Percentiles rank a stretch among this genome's conserved stretches.
Evolutionary conservation across 169 alveolate species (phyloP).

Genomic region (Theileria annulata): DNA sequence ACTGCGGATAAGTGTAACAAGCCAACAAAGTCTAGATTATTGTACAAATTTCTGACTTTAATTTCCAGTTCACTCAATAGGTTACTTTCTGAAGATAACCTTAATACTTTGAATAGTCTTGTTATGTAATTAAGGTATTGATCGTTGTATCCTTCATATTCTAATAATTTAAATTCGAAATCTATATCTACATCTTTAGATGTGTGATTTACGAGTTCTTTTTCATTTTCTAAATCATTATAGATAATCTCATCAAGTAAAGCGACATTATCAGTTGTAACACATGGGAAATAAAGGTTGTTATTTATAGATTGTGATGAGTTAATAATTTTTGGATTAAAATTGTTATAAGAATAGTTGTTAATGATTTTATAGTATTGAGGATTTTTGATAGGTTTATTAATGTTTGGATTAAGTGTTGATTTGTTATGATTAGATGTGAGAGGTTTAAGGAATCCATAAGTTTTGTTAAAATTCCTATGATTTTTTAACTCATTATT

Average conservation of each 20-base stretch:
- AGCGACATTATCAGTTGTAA: not conserved
- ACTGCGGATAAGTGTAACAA: not conserved
- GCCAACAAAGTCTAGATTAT: not conserved
- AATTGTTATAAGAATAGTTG: not conserved
- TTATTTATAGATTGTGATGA: not conserved
- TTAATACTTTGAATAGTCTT: not conserved
- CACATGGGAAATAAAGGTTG: not conserved
- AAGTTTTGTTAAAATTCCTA: no score
- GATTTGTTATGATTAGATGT: not conserved
- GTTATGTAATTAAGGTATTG: not conserved
- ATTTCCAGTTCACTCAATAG: not conserved
- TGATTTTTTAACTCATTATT: not conserved
- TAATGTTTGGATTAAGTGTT: no score
- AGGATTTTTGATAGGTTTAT: not conserved
- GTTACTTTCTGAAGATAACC: not conserved
- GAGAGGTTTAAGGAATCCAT: not conserved
- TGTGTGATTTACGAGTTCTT: not conserved
- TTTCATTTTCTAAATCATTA: not conserved
- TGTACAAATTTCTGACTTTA: not conserved
- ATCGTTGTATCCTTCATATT: slow-evolving; percentile 25
- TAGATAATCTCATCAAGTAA: not conserved
- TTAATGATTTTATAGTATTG: not conserved
- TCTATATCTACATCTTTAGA: slow-evolving; percentile 17
- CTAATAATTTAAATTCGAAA: slow-evolving; percentile 25
- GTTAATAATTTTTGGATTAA: not conserved